Conservation (phyloP, 441 rosid species). For the Gossypium lobatum region DNA sequence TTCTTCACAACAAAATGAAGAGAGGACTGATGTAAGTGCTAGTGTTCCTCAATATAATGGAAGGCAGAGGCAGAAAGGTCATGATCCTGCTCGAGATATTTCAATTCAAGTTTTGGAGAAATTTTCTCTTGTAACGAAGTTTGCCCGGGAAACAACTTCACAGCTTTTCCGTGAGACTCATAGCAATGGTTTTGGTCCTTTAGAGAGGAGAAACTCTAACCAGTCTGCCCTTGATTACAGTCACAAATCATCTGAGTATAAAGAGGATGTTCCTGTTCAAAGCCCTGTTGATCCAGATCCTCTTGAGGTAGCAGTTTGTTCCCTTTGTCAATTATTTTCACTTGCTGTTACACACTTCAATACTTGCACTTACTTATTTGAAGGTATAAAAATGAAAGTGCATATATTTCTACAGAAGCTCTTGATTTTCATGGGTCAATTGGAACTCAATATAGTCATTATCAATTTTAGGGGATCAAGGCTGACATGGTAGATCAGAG, state of each 20-base stretch:
- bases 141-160: slow-evolving; percentile 91
- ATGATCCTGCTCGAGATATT: slow-evolving; percentile 88
- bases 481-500: not conserved
- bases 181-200: slow-evolving; percentile 53
- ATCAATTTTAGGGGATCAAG: not conserved
- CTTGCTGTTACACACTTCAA: not conserved
- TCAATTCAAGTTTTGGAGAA: slow-evolving; percentile 89
- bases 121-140: slow-evolving; percentile 90
- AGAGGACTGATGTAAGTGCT: slow-evolving; percentile 32
- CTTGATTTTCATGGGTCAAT: not conserved
- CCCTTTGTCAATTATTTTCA: not conserved
- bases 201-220: slow-evolving; percentile 50
- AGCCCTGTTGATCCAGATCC: slow-evolving; percentile 74
- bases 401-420: not conserved
- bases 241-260: slow-evolving; percentile 33
- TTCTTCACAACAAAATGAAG: slow-evolving; percentile 38
- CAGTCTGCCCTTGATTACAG: slow-evolving; percentile 39
- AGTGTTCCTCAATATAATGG: slow-evolving; percentile 42
- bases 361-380: not conserved
- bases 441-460: not conserved
- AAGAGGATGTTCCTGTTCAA: slow-evolving; percentile 40
- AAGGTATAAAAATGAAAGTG: not conserved
- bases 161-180: slow-evolving; percentile 77
- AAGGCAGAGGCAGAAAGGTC: slow-evolving; percentile 55
- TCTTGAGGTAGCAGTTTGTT: slow-evolving; percentile 52